Evolutionary conservation across 345 rosid genomes (phyloP), one percentile per base, ranked within the genome.

Genomic region (Geranium rotundifolium): DNA sequence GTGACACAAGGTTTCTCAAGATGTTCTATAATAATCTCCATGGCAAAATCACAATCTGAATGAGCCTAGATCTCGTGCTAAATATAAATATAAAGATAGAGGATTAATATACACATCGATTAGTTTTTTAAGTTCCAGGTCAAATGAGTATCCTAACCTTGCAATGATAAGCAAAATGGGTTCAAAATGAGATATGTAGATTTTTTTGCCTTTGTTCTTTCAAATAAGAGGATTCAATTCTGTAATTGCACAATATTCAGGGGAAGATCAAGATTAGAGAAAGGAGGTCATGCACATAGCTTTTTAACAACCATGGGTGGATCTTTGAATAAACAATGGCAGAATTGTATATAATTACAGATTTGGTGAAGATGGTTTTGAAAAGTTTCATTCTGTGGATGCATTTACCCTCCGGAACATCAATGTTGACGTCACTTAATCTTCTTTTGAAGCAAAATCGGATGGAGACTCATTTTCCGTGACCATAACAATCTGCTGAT

Each of bases 401-500:
- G 7, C 34, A 14, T 46, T 9, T 46, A 46, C 52, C 16, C 52
- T 46, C 52, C 41, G 12, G 52, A 46, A 14, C 3, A 55, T 55
- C 20, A 55, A 18, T 55, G 57, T 55, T 55, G 8, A 55, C 0
- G 57, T 55, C 19, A 55, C 54, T 68, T 29, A 67, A 66, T 76
- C 79, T 54, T 76, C 79, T 54, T 65, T 60, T 17, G 80, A 66
- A 41, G 54, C 71, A 56, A 30, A 56, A 19, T 49, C 73, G 15
- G 67, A 65, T 55, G 73, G 58, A 59, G 65, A 57, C 70, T 72
- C 83, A 19, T 60, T 58, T 41, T 76, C 83, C 1, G 81, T 63
- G 19, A 77, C 75, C 85, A 80, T 81, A 54, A 74, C 62, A 3
- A 82, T 80, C 71, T 68, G 77, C 59, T 76, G 70, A 52, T 63